Base-by-base conservation (phyloP, 2,329 filamentous ascomycete species). In the Nemania bipapillata region DNA sequence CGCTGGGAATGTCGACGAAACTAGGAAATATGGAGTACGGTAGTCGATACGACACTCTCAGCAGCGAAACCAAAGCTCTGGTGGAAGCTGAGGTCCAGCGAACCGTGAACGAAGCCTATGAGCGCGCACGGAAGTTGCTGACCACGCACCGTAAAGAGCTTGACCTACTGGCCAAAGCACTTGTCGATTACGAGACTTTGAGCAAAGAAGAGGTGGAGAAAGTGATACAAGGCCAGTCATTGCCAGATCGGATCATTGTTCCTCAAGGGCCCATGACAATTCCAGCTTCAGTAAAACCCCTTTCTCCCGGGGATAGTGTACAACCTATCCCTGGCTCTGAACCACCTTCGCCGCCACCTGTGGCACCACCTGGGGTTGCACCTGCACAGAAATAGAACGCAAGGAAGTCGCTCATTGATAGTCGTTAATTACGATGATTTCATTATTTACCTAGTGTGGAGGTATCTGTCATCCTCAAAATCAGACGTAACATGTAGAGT, bases 151-250 rank as follows among this genome's bases (percentile, higher is more conserved):
- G 94, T 64, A 90, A 91, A 67, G 95, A 97, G 80, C 86, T 99
- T 7, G 95, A 99, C 75, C 84, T 93, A 11, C 84, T 99, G 9
- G 95, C 96, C 30, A 90, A 94, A 77, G 96, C 94, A 5, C 86
- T 99, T 9, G 89, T 99, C 37, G 91, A 97, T 80, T 98, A 97
- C 80, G 96, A 99, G 84, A 97, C 94, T 0, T 83, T 99, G 59
- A 91, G 92, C 79, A 92, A 91, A 80, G 90, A 91, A 2, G 96
- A 99, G 80, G 96, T 98, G 71, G 90, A 94, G 80, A 93, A 92
- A 83, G 92, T 98, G 5, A 90, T 99, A 71, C 89, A 88, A 60
- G 96, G 96, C 40, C 93, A 97, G 82, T 91, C 92, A 77, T 83
- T 99, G 42, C 85, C 90, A 0, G 86, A 87, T 53, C 92, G 92